A percentile compares a stretch with the other conserved stretches of the same genome.
Conservation (phyloP, 805 yeast species). For the Nakazawaea wyomingensis region DNA sequence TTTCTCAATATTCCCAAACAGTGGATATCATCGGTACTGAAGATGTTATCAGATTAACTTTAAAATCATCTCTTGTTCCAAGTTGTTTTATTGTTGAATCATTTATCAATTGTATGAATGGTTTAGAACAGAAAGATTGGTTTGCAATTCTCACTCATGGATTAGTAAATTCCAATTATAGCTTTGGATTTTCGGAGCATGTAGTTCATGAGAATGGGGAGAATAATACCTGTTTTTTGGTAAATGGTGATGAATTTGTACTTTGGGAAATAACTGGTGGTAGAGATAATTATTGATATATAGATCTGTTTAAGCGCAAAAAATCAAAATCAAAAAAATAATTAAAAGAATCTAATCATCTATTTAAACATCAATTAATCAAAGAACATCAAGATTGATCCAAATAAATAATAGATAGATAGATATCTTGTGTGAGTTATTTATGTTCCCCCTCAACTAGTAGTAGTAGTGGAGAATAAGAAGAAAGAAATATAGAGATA, state of each 20-base stretch:
- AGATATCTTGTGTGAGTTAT: too few species aligned
- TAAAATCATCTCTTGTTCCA: constrained; percentile 19
- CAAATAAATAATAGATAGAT: too few species aligned
- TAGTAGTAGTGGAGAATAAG: too few species aligned
- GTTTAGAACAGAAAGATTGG: constrained; percentile 16
- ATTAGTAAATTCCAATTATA: constrained; percentile 22
- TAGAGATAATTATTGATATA: constrained; percentile 18
- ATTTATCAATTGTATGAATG: not conserved
- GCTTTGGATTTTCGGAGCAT: constrained; percentile 25
- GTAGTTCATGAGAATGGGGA: constrained; percentile 23
- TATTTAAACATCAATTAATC: too few species aligned
- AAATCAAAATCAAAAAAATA: too few species aligned
- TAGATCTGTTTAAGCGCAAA: too few species aligned
- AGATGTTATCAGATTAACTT: constrained; percentile 14
- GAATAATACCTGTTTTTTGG: constrained; percentile 21
- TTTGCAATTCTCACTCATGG: constrained; percentile 23
- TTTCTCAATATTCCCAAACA: constrained; percentile 21
- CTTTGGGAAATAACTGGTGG: constrained; percentile 27
- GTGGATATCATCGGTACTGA: constrained; percentile 9
- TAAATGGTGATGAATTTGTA: constrained; percentile 16
- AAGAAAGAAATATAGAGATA: too few species aligned
- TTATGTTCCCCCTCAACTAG: too few species aligned
- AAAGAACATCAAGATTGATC: too few species aligned
- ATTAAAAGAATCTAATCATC: too few species aligned
- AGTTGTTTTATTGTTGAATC: constrained; percentile 3